Conservation (phyloP, 805 yeast genomes). For the Candida xiaguanensis region DNA sequence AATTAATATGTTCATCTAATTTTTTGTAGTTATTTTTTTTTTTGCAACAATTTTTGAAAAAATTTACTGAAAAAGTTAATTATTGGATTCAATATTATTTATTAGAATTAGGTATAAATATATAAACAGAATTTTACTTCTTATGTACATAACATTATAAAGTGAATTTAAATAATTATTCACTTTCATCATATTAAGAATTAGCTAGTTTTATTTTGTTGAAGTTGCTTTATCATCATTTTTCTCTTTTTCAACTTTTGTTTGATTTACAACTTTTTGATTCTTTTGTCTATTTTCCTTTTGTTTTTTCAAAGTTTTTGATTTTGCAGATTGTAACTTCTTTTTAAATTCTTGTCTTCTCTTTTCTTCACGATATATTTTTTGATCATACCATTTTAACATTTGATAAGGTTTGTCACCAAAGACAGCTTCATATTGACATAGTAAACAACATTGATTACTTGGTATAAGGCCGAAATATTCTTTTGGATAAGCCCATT, state of each 20-base stretch:
- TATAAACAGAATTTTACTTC: too few relatives aligned
- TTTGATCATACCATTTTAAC: constrained; percentile 47
- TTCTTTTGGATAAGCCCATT: constrained; percentile 4
- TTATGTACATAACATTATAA: too few relatives aligned
- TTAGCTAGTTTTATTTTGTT: too few relatives aligned
- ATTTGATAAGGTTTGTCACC: constrained; percentile 49
- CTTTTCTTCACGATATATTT: constrained; percentile 25
- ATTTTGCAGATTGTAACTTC: constrained; percentile 36
- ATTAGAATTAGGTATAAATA: too few relatives aligned
- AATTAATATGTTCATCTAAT: too few relatives aligned
- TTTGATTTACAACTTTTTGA: not conserved
- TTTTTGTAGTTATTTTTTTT: too few relatives aligned
- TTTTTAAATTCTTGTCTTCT: constrained; percentile 32
- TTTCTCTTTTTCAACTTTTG: not conserved
- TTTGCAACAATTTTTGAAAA: too few relatives aligned
- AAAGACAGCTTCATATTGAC: constrained; percentile 50
- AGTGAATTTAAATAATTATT: too few relatives aligned
- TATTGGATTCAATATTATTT: too few relatives aligned
- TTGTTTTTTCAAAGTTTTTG: constrained; percentile 27
- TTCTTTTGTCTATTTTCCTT: constrained; percentile 15
- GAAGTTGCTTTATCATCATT: not conserved
- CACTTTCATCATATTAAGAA: too few relatives aligned
- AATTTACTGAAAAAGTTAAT: too few relatives aligned
- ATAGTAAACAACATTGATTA: constrained; percentile 39
- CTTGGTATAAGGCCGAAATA: constrained; percentile 10